A percentile compares a stretch with the other conserved stretches of the same genome.
These are phyloP conservation scores for Nemania bipapillata DNA, from an alignment of 2,329 filamentous ascomycete genomes.

Conservation along the genomic window DNA sequence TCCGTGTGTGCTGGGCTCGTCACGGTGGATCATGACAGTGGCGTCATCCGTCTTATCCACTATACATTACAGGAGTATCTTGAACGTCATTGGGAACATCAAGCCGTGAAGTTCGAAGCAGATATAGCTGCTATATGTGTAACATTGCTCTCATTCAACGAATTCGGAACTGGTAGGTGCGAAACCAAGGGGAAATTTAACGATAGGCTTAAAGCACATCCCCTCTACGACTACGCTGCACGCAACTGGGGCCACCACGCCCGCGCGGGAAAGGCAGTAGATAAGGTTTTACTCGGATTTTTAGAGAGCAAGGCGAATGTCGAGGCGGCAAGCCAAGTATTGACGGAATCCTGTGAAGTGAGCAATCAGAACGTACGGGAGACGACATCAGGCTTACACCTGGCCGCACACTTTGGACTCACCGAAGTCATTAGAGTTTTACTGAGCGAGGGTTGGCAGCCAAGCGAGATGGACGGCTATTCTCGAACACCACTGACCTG, in stretches of 20 bases:
- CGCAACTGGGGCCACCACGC: conserved; percentile 20
- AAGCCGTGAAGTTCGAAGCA: conserved; percentile 49
- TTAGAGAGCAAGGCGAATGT: no score
- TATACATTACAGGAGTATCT: conserved; percentile 61
- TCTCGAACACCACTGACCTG: neutral
- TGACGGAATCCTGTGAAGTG: no score
- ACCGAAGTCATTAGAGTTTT: neutral
- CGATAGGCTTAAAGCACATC: neutral
- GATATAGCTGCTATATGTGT: neutral
- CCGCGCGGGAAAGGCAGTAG: no score
- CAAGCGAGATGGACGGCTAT: neutral
- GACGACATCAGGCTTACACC: neutral
- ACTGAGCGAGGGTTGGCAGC: neutral
- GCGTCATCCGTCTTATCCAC: conserved; percentile 57
- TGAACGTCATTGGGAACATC: conserved; percentile 44
- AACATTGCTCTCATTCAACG: conserved; percentile 5
- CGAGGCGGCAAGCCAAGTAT: no score
- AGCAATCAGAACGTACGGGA: no score
- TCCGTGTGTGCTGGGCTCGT: conserved; percentile 57
- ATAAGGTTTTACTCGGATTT: no score
- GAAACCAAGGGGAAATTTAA: neutral
- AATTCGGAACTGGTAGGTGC: neutral
- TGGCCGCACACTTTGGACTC: conserved; percentile 13
- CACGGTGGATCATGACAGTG: conserved; percentile 54
- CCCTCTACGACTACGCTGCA: conserved; percentile 10